These are phyloP conservation scores for Alisma plantagoaquatica DNA, from an alignment of 106 monocot genomes.

Conservation along the genomic window DNA sequence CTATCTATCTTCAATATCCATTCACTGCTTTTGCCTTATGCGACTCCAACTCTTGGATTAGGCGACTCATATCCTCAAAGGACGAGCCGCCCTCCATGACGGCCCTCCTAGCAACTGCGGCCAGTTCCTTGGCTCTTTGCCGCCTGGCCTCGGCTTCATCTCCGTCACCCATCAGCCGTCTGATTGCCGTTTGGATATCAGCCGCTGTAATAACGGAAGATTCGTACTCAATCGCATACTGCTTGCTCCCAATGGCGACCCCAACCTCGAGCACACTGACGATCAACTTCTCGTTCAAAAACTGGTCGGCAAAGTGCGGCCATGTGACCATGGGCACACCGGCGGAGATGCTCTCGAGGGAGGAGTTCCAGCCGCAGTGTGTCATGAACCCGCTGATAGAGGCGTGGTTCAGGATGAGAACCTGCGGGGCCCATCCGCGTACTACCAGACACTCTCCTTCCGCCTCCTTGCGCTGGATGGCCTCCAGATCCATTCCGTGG, in stretches of 20 bases:
- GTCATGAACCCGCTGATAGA: slow-evolving; percentile 10
- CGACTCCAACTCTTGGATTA: too few relatives aligned
- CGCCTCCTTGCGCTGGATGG: background rate
- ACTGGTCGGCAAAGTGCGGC: slow-evolving; percentile 3
- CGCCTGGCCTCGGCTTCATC: too few relatives aligned
- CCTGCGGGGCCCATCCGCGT: slow-evolving; percentile 10
- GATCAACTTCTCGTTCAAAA: slow-evolving; percentile 3
- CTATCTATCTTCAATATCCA: too few relatives aligned
- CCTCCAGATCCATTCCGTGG: background rate
- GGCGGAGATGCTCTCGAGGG: slow-evolving; percentile 6
- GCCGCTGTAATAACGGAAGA: too few relatives aligned
- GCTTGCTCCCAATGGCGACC: background rate
- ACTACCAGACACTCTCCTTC: slow-evolving; percentile 8
- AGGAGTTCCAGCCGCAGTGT: slow-evolving; percentile 17
- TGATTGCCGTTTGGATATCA: too few relatives aligned
- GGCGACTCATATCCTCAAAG: too few relatives aligned
- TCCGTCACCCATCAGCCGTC: too few relatives aligned
- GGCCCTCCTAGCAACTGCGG: too few relatives aligned
- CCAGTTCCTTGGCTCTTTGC: too few relatives aligned
- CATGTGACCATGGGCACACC: slow-evolving; percentile 3
- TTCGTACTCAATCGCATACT: background rate
- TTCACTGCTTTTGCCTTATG: too few relatives aligned
- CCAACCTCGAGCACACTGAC: slow-evolving; percentile 3
- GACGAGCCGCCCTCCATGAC: too few relatives aligned
- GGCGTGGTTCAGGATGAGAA: slow-evolving; percentile 4